phyloP scores from a whole-genome alignment of 2,329 filamentous ascomycete species.

The Plectosphaerella sp. region DNA sequence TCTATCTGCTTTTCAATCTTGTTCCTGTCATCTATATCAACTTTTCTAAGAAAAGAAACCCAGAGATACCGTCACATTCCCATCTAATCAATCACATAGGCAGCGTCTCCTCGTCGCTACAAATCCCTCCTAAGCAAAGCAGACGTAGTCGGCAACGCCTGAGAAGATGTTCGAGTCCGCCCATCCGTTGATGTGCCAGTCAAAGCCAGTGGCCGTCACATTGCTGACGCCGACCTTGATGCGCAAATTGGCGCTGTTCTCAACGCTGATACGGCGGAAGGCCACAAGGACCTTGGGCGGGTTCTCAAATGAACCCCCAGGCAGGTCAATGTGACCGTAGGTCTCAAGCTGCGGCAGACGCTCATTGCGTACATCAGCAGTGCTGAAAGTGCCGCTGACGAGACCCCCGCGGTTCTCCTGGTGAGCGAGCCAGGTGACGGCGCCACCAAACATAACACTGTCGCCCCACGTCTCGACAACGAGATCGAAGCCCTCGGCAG shows the following conservation, averaged over 20 bases:
- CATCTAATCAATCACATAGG: too few species aligned
- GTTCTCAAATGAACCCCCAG: background rate
- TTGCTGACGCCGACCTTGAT: slow-evolving; percentile 2
- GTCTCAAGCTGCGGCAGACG: background rate
- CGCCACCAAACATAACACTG: slow-evolving; percentile 2
- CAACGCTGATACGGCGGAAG: background rate
- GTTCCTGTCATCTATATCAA: too few species aligned
- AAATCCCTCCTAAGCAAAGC: background rate
- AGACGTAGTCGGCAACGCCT: background rate
- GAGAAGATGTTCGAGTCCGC: slow-evolving; percentile 3
- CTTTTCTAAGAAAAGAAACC: too few species aligned
- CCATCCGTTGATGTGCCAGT: slow-evolving; percentile 2
- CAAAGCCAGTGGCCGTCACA: background rate
- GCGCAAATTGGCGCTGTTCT: background rate
- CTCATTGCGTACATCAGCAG: slow-evolving; percentile 2
- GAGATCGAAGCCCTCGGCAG: slow-evolving; percentile 7
- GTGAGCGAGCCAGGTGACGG: slow-evolving; percentile 10
- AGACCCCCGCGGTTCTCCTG: slow-evolving; percentile 5
- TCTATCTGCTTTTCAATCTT: too few species aligned
- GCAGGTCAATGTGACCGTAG: background rate
- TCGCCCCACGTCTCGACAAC: slow-evolving; percentile 8
- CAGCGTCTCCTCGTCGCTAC: too few species aligned
- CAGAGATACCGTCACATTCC: too few species aligned
- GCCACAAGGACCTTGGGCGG: background rate
- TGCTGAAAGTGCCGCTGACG: slow-evolving; percentile 9